A percentile compares a stretch with the other conserved stretches of the same genome.
These are phyloP conservation scores for Metarhizium guizhouense DNA, from an alignment of 2,329 filamentous ascomycete genomes.

Conservation along the genomic window DNA sequence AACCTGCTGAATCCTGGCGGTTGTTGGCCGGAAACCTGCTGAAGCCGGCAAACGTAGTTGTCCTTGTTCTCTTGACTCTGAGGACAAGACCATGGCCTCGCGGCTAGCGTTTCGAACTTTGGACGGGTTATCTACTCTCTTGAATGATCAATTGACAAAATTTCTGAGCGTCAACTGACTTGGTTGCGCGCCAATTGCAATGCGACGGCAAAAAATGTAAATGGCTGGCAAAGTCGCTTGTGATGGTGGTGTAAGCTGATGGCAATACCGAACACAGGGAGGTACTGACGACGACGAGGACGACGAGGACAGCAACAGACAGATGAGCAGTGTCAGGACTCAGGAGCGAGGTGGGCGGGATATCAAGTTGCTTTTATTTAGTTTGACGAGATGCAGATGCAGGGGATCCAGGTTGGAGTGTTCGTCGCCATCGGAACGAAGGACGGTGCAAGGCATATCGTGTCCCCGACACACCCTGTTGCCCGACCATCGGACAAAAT, in stretches of 20 bases:
- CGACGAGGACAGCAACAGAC: not conserved
- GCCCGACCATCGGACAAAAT: no score
- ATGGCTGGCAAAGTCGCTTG: not conserved
- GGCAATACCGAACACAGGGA: not conserved
- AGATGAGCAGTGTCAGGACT: no score
- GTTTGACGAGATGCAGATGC: not conserved
- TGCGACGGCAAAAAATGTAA: not conserved
- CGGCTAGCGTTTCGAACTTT: no score
- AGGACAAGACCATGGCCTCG: no score
- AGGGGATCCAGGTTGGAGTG: not conserved
- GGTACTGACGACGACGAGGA: not conserved
- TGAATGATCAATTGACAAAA: no score
- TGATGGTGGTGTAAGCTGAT: not conserved
- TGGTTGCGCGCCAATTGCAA: not conserved
- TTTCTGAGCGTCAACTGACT: not conserved
- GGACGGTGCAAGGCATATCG: no score
- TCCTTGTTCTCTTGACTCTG: not conserved
- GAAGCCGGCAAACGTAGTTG: conserved; percentile 10
- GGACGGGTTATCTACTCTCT: no score
- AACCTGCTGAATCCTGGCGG: conserved; percentile 15
- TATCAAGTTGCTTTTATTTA: not conserved
- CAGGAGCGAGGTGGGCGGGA: not conserved
- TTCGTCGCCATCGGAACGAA: no score
- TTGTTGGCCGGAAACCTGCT: conserved; percentile 17
- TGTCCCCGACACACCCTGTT: no score